These are phyloP conservation scores for Phragmites australis DNA, from an alignment of 176 grass and related monocot genomes.

Conservation along the genomic window DNA sequence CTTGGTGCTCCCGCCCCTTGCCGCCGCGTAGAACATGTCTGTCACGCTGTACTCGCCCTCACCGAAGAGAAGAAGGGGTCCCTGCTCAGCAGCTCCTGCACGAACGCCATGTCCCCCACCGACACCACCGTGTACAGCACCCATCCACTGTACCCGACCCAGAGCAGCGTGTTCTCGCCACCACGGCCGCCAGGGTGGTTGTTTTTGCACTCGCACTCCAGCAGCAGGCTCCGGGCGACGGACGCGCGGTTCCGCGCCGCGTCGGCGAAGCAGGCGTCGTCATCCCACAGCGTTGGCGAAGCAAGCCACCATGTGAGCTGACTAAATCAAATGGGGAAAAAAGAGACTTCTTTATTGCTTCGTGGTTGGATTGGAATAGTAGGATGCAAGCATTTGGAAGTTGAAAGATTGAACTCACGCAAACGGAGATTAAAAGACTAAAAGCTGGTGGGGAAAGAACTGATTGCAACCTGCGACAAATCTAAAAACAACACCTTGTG, in stretches of 20 bases:
- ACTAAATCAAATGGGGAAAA: slow-evolving; percentile 13
- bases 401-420: background rate
- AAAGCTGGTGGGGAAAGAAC: background rate
- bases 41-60: slow-evolving; percentile 98
- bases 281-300: slow-evolving; percentile 89
- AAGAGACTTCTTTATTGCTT: slow-evolving; percentile 16
- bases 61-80: slow-evolving; percentile 82
- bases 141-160: slow-evolving; percentile 90
- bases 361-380: slow-evolving; percentile 9
- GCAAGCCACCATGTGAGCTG: slow-evolving; percentile 48
- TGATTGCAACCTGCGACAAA: background rate
- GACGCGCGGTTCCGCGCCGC: slow-evolving; percentile 56
- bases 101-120: slow-evolving; percentile 68
- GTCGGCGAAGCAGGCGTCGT: slow-evolving; percentile 60
- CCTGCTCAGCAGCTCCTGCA: slow-evolving; percentile 69
- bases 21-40: slow-evolving; percentile 79
- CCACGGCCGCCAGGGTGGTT: background rate
- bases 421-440: background rate
- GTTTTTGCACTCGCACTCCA: slow-evolving; percentile 74
- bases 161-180: slow-evolving; percentile 69
- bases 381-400: slow-evolving; percentile 30
- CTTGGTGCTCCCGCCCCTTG: slow-evolving; percentile 55
- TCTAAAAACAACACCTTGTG: slow-evolving; percentile 25
- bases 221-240: slow-evolving; percentile 57
- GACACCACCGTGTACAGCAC: slow-evolving; percentile 83